Conservation (phyloP, 202 grass and related monocot genomes). For the Schoenoplectus tabernaemontani region DNA sequence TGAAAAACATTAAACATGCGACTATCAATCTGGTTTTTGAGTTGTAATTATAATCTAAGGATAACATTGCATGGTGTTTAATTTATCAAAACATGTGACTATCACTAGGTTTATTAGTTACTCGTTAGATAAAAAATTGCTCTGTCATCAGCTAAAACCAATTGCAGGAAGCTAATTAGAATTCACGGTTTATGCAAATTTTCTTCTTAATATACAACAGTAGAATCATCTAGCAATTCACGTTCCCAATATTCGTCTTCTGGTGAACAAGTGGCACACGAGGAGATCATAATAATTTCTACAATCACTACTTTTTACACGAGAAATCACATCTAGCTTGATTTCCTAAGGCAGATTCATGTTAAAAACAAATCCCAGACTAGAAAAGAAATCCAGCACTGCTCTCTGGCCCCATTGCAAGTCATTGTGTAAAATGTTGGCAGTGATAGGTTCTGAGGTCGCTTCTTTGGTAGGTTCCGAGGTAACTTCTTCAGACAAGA, state of each 20-base stretch:
- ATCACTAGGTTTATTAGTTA: background rate
- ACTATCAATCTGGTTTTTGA: background rate
- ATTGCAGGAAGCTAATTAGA: background rate
- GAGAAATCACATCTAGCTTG: background rate
- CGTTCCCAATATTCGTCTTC: background rate
- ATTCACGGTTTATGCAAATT: background rate
- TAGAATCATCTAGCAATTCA: background rate
- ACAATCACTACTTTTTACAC: background rate
- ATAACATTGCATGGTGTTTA: background rate
- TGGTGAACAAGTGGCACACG: too few relatives aligned
- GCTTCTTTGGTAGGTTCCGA: too few relatives aligned
- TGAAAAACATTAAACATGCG: background rate
- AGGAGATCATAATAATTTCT: background rate
- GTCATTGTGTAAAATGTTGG: conserved; percentile 29
- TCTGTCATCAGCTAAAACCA: background rate
- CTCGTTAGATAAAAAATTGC: background rate
- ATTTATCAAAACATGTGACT: background rate
- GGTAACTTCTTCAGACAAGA: conserved; percentile 8
- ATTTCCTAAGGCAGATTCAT: conserved; percentile 7
- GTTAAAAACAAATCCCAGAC: conserved; percentile 31
- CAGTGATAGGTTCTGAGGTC: background rate
- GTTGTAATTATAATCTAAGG: background rate
- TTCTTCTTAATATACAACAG: background rate
- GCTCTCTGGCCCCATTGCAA: conserved; percentile 34
- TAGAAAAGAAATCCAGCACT: conserved; percentile 29